A percentile compares a stretch with the other conserved stretches of the same genome.
Evolutionary conservation across 768 basidiomycete species (phyloP).

Genomic region (Lyophyllum decastes): DNA sequence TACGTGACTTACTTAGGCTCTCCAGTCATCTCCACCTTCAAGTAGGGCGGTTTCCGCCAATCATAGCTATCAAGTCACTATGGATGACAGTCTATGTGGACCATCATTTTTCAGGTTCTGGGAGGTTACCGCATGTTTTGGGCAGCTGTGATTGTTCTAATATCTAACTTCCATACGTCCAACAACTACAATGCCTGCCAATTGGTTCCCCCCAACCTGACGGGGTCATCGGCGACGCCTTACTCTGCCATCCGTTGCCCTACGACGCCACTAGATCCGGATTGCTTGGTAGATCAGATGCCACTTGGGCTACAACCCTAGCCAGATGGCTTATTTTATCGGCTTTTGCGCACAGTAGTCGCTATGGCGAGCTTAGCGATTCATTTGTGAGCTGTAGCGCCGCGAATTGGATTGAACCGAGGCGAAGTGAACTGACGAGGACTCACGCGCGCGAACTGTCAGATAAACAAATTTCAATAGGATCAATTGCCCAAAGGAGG

Average conservation of each 20-base stretch:
- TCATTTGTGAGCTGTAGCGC: too few species aligned
- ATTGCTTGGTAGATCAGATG: background rate
- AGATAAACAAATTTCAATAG: too few species aligned
- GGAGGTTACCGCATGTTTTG: background rate
- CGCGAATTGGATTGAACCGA: too few species aligned
- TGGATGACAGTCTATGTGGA: background rate
- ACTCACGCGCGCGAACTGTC: too few species aligned
- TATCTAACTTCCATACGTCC: background rate
- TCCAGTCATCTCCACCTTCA: background rate
- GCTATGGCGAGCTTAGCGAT: background rate
- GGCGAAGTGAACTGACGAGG: too few species aligned
- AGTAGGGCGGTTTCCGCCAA: background rate
- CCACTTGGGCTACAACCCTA: background rate
- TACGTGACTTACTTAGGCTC: background rate
- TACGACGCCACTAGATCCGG: background rate
- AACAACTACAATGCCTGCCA: background rate
- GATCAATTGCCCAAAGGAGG: too few species aligned
- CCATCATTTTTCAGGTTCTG: background rate
- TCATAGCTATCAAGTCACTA: conserved; percentile 1
- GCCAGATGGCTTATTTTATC: background rate
- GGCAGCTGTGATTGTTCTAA: background rate
- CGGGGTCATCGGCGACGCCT: background rate
- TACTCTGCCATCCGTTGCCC: background rate
- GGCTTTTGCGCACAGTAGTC: too few species aligned
- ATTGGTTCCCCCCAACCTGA: background rate